phyloP scores from a whole-genome alignment of 768 basidiomycete genomes.

The Leccinum disarticulatum region DNA sequence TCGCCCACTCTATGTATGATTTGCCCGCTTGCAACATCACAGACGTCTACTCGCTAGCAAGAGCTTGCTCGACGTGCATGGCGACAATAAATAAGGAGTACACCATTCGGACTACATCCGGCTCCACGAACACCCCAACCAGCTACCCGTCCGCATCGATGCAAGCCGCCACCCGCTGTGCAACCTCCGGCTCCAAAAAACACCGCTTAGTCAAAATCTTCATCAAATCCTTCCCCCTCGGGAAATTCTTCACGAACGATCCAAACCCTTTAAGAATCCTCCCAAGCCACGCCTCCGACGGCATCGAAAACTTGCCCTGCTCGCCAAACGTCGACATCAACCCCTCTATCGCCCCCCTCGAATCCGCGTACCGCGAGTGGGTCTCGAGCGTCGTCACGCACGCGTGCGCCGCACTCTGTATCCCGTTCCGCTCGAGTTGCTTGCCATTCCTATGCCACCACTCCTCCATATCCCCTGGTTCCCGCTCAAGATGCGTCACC shows the following conservation, averaged over 20 bases:
- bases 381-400: constrained; percentile 31
- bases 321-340: constrained; percentile 22
- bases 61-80: too few species aligned
- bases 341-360: constrained; percentile 25
- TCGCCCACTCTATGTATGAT: too few species aligned
- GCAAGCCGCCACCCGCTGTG: constrained; percentile 22
- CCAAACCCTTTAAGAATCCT: constrained; percentile 24
- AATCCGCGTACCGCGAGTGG: constrained; percentile 31
- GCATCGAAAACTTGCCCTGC: constrained; percentile 33
- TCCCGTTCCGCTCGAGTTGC: constrained; percentile 19
- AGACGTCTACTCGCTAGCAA: too few species aligned
- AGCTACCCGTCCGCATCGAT: constrained; percentile 12
- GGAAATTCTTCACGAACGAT: constrained; percentile 17
- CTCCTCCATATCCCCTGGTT: constrained; percentile 29
- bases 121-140: too few species aligned
- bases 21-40: too few species aligned
- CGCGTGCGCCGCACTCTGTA: constrained; percentile 30
- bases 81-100: too few species aligned
- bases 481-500: constrained; percentile 40
- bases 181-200: constrained; percentile 21
- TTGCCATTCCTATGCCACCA: constrained; percentile 33
- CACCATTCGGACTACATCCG: too few species aligned
- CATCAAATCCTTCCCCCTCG: constrained; percentile 26
- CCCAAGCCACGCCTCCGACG: constrained; percentile 28
- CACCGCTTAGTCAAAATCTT: constrained; percentile 30